Evolutionary conservation across 2,329 filamentous ascomycete species (phyloP), one percentile per base, ranked within the genome.

Genomic region (Penicillium vulpinum): DNA sequence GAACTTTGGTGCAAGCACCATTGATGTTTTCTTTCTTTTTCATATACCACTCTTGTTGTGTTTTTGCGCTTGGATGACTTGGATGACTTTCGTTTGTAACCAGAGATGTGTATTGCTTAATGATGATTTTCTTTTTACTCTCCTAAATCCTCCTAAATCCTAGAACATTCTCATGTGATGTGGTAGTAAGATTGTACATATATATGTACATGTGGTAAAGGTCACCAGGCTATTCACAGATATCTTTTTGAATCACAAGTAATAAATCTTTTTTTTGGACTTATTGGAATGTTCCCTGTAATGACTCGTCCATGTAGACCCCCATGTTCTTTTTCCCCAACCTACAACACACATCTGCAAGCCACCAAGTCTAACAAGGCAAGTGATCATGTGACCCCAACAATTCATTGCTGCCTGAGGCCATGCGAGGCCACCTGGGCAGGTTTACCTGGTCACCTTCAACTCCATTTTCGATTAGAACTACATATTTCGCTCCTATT

Each of bases 11-110:
- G 22, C 48, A 35, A 58, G 28, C 48, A 31, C 38, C 28, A 24
- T 40, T 61, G 46, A 55, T 33, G 21, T 54, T 61, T 63, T 48
- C 44, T 50, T 54, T 56, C 56, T 43, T 56, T 67, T 53, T 63
- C 59, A 68, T 67, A 64, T 64, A 63, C 63, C 61, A 64, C 62
- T 55, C 26, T 57, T 65, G 51, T 59, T 51, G 51, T 62, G 47
- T 49, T 49, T 59, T 55, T 26, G 28, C 10, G 38, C 18, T 49
- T 24, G 26, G 21, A 45, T 53, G 53, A 36, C 22, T 31, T 35
- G 52, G 10, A 50, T 18, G 47, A 56, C 49, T 43, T 51, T 51
- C 43, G 44, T 54, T 57, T 59, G 52, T 54, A 36, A 46, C 40
- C 36, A 16, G 44, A 36, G 51, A 49, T 56, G 54, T 51, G 43